Conservation (phyloP, 192 early-diverging fungal species). For the Mortierella claussenii region DNA sequence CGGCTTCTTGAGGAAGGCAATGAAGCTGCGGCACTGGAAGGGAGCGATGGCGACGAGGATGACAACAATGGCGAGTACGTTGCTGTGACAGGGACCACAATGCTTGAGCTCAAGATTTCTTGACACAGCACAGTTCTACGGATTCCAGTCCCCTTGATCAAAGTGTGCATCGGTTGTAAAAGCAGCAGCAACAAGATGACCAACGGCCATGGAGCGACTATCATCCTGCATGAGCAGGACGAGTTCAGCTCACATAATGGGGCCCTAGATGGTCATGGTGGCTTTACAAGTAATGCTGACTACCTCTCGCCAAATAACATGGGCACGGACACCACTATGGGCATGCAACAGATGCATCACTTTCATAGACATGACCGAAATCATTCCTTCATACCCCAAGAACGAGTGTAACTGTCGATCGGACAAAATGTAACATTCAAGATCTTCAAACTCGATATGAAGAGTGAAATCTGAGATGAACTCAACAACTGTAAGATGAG, state of each 20-base stretch:
- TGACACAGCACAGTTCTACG: too few relatives aligned
- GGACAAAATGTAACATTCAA: conserved; percentile 48
- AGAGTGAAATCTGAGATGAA: conserved; percentile 48
- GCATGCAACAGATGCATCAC: conserved; percentile 3
- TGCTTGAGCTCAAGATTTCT: too few relatives aligned
- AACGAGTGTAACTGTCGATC: conserved; percentile 38
- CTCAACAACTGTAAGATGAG: conserved; percentile 55
- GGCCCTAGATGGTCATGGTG: too few relatives aligned
- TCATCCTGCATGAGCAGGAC: neutral
- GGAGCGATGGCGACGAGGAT: neutral
- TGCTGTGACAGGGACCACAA: neutral
- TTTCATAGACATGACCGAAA: conserved; percentile 36
- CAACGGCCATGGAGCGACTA: neutral
- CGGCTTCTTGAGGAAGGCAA: neutral
- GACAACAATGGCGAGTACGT: neutral
- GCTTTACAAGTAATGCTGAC: neutral
- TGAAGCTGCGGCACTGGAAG: neutral
- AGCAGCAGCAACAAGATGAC: too few relatives aligned
- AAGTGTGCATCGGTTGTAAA: too few relatives aligned
- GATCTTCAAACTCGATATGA: conserved; percentile 38
- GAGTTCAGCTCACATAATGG: neutral
- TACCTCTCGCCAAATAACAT: neutral
- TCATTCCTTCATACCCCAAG: conserved; percentile 41
- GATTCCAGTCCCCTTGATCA: neutral
- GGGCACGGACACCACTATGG: neutral